Evolutionary conservation across 1,284 basidiomycete genomes (phyloP).

Genomic region (Dichomitus squalens): DNA sequence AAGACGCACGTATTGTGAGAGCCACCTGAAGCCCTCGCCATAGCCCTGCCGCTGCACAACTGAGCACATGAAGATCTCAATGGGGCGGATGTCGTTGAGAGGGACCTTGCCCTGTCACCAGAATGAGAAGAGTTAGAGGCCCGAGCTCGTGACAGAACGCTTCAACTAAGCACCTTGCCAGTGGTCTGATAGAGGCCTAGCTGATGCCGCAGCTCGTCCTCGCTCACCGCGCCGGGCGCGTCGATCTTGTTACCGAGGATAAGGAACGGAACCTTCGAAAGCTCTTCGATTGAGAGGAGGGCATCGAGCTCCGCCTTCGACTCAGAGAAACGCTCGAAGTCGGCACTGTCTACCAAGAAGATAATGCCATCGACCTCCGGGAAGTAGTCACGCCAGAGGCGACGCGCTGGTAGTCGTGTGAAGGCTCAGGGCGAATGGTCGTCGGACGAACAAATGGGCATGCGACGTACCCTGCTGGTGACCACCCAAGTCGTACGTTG

Average conservation of each 20-base stretch:
- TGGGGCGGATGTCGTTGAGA: constrained; percentile 95
- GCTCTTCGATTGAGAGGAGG: constrained; percentile 91
- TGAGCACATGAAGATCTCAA: constrained; percentile 99
- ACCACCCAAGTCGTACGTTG: constrained; percentile 97
- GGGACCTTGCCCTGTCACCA: constrained; percentile 88
- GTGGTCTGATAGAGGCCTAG: constrained; percentile 98
- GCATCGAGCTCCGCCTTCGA: constrained; percentile 97
- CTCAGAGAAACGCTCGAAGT: constrained; percentile 95
- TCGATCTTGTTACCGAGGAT: constrained; percentile 99
- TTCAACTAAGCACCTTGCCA: constrained; percentile 76
- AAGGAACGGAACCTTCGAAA: constrained; percentile 96
- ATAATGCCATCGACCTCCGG: constrained; percentile 99
- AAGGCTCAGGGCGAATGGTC: constrained; percentile 6
- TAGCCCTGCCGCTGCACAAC: constrained; percentile 99
- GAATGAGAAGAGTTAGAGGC: background rate
- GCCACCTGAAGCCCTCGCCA: constrained; percentile 98
- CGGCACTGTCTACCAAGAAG: constrained; percentile 97
- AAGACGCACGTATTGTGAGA: constrained; percentile 88
- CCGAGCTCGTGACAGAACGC: background rate
- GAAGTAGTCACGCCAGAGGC: constrained; percentile 99
- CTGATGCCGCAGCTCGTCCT: constrained; percentile 96
- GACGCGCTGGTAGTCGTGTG: constrained; percentile 67
- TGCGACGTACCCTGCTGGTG: constrained; percentile 85
- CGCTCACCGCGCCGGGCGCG: constrained; percentile 95
- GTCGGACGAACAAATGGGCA: background rate